These are phyloP conservation scores for Globisporangium spiculum DNA, from an alignment of 352 stramenopile species.

Conservation along the genomic window DNA sequence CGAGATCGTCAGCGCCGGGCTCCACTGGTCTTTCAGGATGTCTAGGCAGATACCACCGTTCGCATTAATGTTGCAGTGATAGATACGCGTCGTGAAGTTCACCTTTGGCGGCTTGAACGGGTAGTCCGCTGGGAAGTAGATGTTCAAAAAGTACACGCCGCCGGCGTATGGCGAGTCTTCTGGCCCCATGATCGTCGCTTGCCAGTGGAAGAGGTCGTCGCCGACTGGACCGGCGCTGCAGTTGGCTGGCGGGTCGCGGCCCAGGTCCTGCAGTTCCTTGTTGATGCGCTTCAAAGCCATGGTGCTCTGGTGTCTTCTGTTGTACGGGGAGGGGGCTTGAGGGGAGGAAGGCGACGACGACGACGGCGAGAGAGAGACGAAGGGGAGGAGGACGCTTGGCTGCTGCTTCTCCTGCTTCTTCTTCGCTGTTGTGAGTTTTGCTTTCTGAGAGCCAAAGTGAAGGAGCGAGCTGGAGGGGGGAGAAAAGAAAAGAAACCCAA, in stretches of 20 bases:
- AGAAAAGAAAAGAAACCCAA: slow-evolving; percentile 25
- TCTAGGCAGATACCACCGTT: slow-evolving; percentile 99
- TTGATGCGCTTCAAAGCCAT: slow-evolving; percentile 96
- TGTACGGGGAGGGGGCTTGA: not conserved
- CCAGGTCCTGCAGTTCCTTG: slow-evolving; percentile 95
- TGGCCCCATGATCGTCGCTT: slow-evolving; percentile 97
- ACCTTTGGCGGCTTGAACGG: slow-evolving; percentile 99
- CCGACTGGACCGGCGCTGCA: slow-evolving; percentile 97
- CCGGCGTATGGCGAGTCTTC: slow-evolving; percentile 98
- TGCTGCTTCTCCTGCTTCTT: slow-evolving; percentile 23
- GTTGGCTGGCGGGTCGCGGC: slow-evolving; percentile 96
- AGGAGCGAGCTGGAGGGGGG: slow-evolving; percentile 1
- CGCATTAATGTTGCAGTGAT: slow-evolving; percentile 99
- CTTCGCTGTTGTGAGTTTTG: slow-evolving; percentile 32
- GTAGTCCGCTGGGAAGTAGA: slow-evolving; percentile 99
- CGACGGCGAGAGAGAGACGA: not conserved
- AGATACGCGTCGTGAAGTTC: slow-evolving; percentile 99
- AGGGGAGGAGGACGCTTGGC: slow-evolving; percentile 1
- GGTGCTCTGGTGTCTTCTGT: not conserved
- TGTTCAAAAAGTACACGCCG: slow-evolving; percentile 99
- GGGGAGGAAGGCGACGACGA: not conserved
- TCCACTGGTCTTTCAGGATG: slow-evolving; percentile 99
- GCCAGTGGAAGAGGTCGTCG: slow-evolving; percentile 98
- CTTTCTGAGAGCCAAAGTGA: slow-evolving; percentile 25
- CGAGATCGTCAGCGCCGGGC: slow-evolving; percentile 97